Base-by-base conservation (phyloP, 768 basidiomycete species). In the Pleurotus ostreatus region DNA sequence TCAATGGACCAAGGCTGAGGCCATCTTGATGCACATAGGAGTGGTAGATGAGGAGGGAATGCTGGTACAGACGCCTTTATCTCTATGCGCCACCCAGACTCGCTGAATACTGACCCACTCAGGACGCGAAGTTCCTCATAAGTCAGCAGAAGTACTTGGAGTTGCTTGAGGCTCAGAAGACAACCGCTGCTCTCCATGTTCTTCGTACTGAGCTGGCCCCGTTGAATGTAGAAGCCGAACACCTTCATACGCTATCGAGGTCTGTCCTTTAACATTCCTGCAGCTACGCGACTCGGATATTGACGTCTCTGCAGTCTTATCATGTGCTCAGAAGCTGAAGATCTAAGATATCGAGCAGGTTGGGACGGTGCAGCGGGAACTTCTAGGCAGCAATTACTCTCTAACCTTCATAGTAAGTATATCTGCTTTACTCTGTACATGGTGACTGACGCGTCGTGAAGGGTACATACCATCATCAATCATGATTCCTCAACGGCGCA, bases 91-190 rank as follows among this genome's bases (percentile, higher is more conserved):
- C 44, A 3, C 11, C 23, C 52, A 43, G 40, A 16, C 12, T 7
- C 16, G 9, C 7, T 46, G 20, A 15, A n/a, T 37, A 38, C 13
- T 39, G 30, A 13, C 57, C 62, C 59, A 54, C 59, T 48, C 64
- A 96, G 88, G 85, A 89, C 63, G 88, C 89, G 18, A 84, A 78
- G 59, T 97, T 95, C 70, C 75, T 95, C 59, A 91, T 99, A 61
- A 87, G 86, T 58, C 88, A 90, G 71, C 97, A 99, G 80, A 95
- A 97, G 73, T 99, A 97, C 70, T 78, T 98, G 41, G 97, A 99
- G 67, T 77, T 92, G 16, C 77, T 99, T 49, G 96, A 98, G 65
- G 80, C 82, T 3, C 82, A 81, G 63, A 85, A 86, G 72, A 88
- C 85, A 2, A 89, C 89, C 45, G 78, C 81, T 59, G 97, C 97